Evolutionary conservation across 352 stramenopile species (phyloP).

Genomic region (Phytophthora pisi): DNA sequence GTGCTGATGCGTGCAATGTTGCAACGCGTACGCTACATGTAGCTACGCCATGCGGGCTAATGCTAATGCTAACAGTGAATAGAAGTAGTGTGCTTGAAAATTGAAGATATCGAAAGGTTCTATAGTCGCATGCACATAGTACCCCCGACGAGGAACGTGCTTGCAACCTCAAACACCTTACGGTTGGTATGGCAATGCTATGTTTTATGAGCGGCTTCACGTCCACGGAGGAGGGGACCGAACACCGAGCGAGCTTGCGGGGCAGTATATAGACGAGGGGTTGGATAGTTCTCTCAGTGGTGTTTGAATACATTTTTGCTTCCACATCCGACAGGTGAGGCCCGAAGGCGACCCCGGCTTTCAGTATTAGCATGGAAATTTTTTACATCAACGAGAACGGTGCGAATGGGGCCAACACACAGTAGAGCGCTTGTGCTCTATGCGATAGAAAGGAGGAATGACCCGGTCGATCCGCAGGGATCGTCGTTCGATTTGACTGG

Average conservation of each 20-base stretch:
- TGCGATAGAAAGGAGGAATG: slow-evolving; percentile 22
- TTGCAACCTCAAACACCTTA: slow-evolving; percentile 84
- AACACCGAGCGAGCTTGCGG: slow-evolving; percentile 77
- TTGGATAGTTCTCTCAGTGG: slow-evolving; percentile 66
- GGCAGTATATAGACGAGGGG: neutral
- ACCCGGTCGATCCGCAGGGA: neutral
- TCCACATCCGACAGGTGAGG: slow-evolving; percentile 52
- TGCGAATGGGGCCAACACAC: neutral
- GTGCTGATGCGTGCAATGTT: neutral
- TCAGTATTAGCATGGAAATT: slow-evolving; percentile 88
- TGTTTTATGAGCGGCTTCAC: slow-evolving; percentile 57
- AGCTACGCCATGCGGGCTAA: neutral
- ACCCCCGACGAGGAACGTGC: slow-evolving; percentile 30
- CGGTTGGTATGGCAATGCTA: slow-evolving; percentile 56
- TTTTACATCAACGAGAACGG: slow-evolving; percentile 68
- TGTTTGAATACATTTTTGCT: slow-evolving; percentile 77
- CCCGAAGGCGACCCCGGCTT: slow-evolving; percentile 33
- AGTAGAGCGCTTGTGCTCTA: neutral
- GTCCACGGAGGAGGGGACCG: slow-evolving; percentile 37
- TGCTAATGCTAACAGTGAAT: neutral
- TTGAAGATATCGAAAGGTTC: slow-evolving; percentile 55
- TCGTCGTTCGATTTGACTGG: slow-evolving; percentile 23
- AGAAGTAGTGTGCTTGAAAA: neutral
- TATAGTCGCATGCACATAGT: slow-evolving; percentile 78
- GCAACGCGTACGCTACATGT: too few relatives aligned